phyloP scores from a whole-genome alignment of 257 asterid genomes.

The Penstemon eatonii region DNA sequence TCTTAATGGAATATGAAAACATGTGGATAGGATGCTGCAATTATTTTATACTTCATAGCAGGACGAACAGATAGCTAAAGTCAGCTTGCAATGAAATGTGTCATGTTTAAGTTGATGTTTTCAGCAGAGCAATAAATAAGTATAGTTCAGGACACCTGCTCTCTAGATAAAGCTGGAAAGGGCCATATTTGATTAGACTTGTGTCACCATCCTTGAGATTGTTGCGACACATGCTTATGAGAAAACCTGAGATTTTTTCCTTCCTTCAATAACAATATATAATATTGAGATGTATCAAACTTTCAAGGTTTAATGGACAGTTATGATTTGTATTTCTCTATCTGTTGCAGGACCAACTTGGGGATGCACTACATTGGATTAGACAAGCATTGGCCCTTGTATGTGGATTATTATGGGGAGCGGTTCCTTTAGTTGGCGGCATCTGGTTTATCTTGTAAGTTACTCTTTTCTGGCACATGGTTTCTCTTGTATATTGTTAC shows the following conservation, averaged over 20 bases:
- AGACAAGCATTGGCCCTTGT: slow-evolving; percentile 78
- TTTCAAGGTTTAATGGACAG: slow-evolving; percentile 4
- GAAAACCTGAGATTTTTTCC: background rate
- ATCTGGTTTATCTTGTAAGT: slow-evolving; percentile 85
- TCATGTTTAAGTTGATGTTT: slow-evolving; percentile 11
- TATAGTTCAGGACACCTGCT: background rate
- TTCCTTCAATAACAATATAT: background rate
- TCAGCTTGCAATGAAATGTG: background rate
- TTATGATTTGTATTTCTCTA: slow-evolving; percentile 21
- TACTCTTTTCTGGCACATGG: slow-evolving; percentile 5
- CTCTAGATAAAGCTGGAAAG: slow-evolving; percentile 15
- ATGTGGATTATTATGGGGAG: slow-evolving; percentile 91
- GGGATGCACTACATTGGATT: slow-evolving; percentile 92
- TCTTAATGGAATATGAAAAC: background rate
- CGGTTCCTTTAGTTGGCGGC: slow-evolving; percentile 92
- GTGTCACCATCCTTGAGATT: background rate
- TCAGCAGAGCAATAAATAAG: background rate
- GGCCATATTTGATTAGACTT: background rate
- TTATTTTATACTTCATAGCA: background rate
- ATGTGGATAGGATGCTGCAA: background rate
- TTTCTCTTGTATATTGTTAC: slow-evolving; percentile 16
- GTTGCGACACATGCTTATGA: background rate
- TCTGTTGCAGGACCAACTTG: slow-evolving; percentile 81
- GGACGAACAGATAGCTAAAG: background rate
- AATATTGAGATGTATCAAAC: background rate